phyloP scores from a whole-genome alignment of 495 filamentous ascomycete genomes.

The Stereocaulon alpinum region DNA sequence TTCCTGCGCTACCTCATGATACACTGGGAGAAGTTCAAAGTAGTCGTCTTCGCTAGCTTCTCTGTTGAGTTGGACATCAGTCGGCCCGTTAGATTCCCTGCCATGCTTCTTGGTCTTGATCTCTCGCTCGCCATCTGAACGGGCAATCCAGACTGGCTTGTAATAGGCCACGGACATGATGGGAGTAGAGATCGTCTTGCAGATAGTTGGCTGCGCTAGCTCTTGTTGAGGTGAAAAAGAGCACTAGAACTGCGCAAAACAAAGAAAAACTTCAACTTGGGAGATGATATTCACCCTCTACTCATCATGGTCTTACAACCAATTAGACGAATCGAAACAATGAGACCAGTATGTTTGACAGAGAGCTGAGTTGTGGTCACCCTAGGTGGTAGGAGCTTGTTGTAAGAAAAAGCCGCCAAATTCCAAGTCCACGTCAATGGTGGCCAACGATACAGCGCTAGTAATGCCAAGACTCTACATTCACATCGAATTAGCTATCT shows the following conservation, averaged over 20 bases:
- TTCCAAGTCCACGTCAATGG: too few relatives aligned
- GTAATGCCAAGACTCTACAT: too few relatives aligned
- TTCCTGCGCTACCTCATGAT: constrained; percentile 27
- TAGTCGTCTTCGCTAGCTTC: constrained; percentile 37
- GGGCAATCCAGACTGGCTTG: constrained; percentile 16
- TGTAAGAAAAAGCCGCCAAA: too few relatives aligned
- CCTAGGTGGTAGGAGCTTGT: too few relatives aligned
- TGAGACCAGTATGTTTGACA: too few relatives aligned
- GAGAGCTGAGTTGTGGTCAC: too few relatives aligned
- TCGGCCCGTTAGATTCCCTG: constrained; percentile 36
- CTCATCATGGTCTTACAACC: too few relatives aligned
- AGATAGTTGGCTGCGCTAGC: background rate
- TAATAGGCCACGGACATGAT: constrained; percentile 11
- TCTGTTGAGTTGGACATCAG: constrained; percentile 33
- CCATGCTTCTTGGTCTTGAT: constrained; percentile 19
- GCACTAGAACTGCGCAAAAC: background rate
- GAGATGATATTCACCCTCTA: too few relatives aligned
- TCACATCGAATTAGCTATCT: too few relatives aligned
- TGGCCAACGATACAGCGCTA: too few relatives aligned
- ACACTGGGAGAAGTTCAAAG: constrained; percentile 25
- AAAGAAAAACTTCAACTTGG: background rate
- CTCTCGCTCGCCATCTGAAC: constrained; percentile 19
- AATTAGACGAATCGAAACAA: too few relatives aligned
- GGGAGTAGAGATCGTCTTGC: background rate
- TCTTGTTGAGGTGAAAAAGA: background rate